Evolutionary conservation across 257 asterid genomes (phyloP), one percentile per base, ranked within the genome.

Genomic region (Fraxinus excelsior): DNA sequence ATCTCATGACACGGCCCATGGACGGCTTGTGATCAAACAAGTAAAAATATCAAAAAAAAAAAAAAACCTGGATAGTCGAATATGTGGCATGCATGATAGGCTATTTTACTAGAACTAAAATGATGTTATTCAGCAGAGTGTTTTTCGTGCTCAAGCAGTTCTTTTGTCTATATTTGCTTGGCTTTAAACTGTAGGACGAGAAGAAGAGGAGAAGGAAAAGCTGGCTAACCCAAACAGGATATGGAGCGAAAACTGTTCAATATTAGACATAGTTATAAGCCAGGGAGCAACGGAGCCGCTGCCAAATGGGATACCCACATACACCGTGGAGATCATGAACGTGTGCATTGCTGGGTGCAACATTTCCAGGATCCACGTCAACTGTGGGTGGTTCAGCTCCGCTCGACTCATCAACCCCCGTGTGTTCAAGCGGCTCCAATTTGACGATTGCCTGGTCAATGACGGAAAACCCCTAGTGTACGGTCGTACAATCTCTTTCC

Each of bases 341-440:
- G 86, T 80, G 11, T 90, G 96, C 53, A 66, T 82, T 73, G 77
- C 94, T 70, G 96, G 97, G 80, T 91, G 93, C 76, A 82, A 84
- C 83, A 90, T 91, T 82, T 83, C 92, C 7, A 80, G 75, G 72
- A 87, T 94, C 75, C 99, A 92, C 79, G 76, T 94, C 67, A 83
- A 69, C 62, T 94, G 99, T 81, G 98, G 97, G 74, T 92, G 98
- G 98, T 92, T 94, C 91, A 92, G 97, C 89, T 90, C 99, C 10
- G 96, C 97, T 16, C 86, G 96, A n/a, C 89, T 90, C 16, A 87
- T 94, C 73, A 91, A 90, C 81, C 99, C 99, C 6, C 84, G 73
- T 5, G 40, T 91, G 40, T 91, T 94, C 91, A 92, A 86, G 80
- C 96, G 99, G n/a, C 81, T 94, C 31, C 80, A 66, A 29, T 91